Conservation (phyloP, 108 stramenopile genomes). For the Nitzschia sp. region DNA sequence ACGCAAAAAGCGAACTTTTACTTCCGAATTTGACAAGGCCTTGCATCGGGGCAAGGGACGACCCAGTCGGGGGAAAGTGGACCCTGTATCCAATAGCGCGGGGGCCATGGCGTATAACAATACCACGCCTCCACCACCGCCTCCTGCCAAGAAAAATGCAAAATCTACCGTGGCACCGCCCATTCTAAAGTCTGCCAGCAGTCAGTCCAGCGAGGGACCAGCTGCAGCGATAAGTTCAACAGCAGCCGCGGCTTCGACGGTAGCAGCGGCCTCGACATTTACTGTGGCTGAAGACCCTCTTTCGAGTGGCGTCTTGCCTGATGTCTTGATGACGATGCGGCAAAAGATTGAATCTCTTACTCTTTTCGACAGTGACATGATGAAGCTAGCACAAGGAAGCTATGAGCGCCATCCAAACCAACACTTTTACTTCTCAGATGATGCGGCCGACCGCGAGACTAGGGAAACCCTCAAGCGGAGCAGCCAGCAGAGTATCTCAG, state of each 20-base stretch:
- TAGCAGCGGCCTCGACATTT: neutral
- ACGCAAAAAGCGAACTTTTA: conserved; percentile 9
- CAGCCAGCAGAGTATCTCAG: conserved; percentile 81
- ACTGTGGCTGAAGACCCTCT: conserved; percentile 24
- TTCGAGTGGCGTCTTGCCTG: conserved; percentile 57
- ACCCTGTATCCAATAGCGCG: neutral
- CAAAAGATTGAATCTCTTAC: conserved; percentile 79
- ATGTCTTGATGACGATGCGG: conserved; percentile 74
- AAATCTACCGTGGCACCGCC: neutral
- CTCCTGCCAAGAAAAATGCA: conserved; percentile 1
- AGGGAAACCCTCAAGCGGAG: conserved; percentile 73
- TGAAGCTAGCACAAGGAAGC: conserved; percentile 37
- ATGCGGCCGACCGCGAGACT: conserved; percentile 52
- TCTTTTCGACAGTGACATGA: conserved; percentile 73
- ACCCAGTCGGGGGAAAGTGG: conserved; percentile 22
- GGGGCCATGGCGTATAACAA: neutral
- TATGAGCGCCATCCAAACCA: conserved; percentile 7
- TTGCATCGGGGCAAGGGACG: conserved; percentile 30
- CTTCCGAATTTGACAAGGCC: conserved; percentile 51
- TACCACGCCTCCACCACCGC: conserved; percentile 5
- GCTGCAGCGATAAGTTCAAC: neutral
- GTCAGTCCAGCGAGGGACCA: neutral
- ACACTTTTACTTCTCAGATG: conserved; percentile 15
- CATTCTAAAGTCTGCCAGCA: neutral
- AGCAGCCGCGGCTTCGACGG: neutral